Evolutionary conservation across 2,329 filamentous ascomycete species (phyloP).

Genomic region (Trichoderma endophyticum): DNA sequence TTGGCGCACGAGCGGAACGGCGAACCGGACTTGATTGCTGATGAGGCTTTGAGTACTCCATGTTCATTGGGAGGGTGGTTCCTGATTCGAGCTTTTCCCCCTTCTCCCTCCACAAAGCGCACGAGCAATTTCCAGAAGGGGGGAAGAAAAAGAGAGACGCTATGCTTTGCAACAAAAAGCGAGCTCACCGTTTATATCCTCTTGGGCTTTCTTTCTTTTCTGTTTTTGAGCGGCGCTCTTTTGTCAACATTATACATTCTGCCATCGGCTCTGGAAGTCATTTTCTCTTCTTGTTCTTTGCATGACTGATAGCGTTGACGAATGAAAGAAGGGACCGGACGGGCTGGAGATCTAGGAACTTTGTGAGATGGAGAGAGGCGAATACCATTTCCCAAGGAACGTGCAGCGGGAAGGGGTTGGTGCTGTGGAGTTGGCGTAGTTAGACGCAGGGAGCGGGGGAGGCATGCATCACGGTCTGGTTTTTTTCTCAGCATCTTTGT

Average conservation of each 20-base stretch:
- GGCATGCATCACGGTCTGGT: conserved; percentile 23
- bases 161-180: conserved; percentile 16
- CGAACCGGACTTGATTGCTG: conserved; percentile 33
- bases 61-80: conserved; percentile 19
- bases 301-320: conserved; percentile 31
- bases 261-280: conserved; percentile 29
- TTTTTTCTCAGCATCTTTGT: conserved; percentile 21
- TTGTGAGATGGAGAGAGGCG: not conserved
- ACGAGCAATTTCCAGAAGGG: conserved; percentile 21
- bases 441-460: conserved; percentile 6
- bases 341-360: not conserved
- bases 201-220: conserved; percentile 20
- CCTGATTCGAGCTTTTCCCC: conserved; percentile 7
- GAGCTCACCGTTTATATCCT: conserved; percentile 23
- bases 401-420: conserved; percentile 1
- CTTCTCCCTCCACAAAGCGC: conserved; percentile 17
- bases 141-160: conserved; percentile 8
- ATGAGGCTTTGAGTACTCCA: conserved; percentile 28
- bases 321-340: conserved; percentile 23
- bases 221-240: conserved; percentile 21
- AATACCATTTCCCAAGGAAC: not conserved
- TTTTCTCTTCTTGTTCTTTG: conserved; percentile 31
- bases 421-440: conserved; percentile 14
- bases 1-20: conserved; percentile 38
- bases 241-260: conserved; percentile 30